phyloP scores from a whole-genome alignment of 768 basidiomycete genomes.

The Hericium erinaceus region DNA sequence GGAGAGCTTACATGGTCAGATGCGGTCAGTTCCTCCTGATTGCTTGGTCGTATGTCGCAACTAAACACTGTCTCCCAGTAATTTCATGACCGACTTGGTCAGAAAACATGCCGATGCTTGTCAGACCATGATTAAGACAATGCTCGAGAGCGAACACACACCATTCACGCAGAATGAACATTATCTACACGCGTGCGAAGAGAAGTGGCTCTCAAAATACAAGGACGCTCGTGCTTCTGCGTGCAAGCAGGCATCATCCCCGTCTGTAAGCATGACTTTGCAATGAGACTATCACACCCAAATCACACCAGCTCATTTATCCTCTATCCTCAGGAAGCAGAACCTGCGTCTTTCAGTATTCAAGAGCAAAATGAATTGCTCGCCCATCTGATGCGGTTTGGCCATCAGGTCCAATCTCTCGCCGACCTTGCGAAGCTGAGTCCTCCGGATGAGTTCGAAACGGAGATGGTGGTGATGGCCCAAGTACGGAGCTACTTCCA shows the following conservation, averaged over 20 bases:
- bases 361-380: background rate
- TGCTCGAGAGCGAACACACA: background rate
- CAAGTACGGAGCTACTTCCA: conserved; percentile 38
- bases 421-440: conserved; percentile 25
- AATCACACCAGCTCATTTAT: background rate
- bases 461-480: conserved; percentile 33
- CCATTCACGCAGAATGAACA: conserved; percentile 1
- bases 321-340: too few species aligned
- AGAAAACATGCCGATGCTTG: background rate
- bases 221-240: background rate
- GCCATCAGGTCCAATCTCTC: background rate
- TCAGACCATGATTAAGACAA: background rate
- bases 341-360: background rate
- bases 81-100: background rate
- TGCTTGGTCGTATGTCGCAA: too few species aligned
- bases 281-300: background rate
- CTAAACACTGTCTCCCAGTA: background rate
- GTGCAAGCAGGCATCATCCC: background rate
- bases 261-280: too few species aligned
- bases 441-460: conserved; percentile 29
- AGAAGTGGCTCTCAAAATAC: conserved; percentile 1
- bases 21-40: background rate
- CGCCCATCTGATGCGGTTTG: too few species aligned
- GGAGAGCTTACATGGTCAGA: background rate
- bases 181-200: conserved; percentile 1